Evolutionary conservation across 2,329 filamentous ascomycete species (phyloP).

Genomic region (Alternaria triticimaculans): DNA sequence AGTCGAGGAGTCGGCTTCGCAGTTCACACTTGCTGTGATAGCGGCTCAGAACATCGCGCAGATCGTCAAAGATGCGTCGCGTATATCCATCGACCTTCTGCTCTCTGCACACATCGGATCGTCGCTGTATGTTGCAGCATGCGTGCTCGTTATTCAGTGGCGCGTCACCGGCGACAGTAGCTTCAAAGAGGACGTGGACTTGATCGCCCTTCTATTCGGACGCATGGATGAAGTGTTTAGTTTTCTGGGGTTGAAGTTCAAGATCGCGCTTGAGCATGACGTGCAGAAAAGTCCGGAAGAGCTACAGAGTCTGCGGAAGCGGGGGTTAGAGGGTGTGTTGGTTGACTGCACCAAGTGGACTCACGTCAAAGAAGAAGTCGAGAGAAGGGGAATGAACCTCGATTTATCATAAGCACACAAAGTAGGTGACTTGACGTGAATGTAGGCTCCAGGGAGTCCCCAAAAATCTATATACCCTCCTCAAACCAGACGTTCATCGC

Average conservation of each 20-base stretch:
- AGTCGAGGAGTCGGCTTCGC: not conserved
- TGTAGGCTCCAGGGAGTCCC: too few relatives aligned
- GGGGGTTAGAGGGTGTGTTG: slow-evolving; percentile 35
- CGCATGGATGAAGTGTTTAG: slow-evolving; percentile 35
- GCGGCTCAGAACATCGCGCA: slow-evolving; percentile 35
- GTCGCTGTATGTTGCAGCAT: slow-evolving; percentile 32
- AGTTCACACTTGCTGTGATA: slow-evolving; percentile 25
- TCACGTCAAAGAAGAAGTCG: slow-evolving; percentile 17
- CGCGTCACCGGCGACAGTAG: slow-evolving; percentile 25
- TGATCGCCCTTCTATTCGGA: slow-evolving; percentile 36
- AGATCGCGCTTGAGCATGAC: slow-evolving; percentile 31
- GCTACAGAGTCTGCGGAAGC: slow-evolving; percentile 17
- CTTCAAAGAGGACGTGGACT: slow-evolving; percentile 33
- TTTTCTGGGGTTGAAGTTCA: slow-evolving; percentile 39
- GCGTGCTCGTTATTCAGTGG: slow-evolving; percentile 38
- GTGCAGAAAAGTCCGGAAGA: slow-evolving; percentile 21
- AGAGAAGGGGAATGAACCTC: slow-evolving; percentile 16
- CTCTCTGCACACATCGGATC: slow-evolving; percentile 33
- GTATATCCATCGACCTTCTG: slow-evolving; percentile 33
- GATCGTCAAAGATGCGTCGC: slow-evolving; percentile 37
- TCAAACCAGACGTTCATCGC: not conserved
- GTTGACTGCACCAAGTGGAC: slow-evolving; percentile 38
- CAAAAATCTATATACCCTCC: not conserved
- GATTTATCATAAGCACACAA: slow-evolving; percentile 2
- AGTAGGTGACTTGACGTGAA: too few relatives aligned